A percentile compares a stretch with the other conserved stretches of the same genome.
Conservation (phyloP, 2,329 filamentous ascomycete genomes). For the Raffaelea albimanens region DNA sequence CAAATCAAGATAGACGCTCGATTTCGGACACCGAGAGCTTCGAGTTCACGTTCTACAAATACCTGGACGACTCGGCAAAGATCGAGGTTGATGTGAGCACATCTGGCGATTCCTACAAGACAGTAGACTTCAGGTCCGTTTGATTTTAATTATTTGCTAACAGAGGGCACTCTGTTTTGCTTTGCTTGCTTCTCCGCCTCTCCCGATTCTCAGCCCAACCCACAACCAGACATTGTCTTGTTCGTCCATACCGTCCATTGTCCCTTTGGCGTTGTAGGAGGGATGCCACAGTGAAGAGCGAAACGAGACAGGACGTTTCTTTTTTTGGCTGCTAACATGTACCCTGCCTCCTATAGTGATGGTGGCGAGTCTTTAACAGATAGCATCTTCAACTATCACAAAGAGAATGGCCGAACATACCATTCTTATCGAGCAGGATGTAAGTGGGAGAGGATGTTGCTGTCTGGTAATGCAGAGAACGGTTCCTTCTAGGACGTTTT, state of each 20-base stretch:
- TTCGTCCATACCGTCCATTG: background rate
- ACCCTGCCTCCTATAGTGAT: background rate
- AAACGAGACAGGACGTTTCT: background rate
- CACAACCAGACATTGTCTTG: background rate
- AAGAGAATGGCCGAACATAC: constrained; percentile 23
- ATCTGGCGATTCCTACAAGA: no score
- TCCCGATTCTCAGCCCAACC: background rate
- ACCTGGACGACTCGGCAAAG: constrained; percentile 13
- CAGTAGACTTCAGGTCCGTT: no score
- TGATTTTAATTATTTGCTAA: no score
- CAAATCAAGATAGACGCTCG: background rate
- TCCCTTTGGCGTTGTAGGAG: no score
- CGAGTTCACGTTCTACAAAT: constrained; percentile 19
- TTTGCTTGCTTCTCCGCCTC: no score
- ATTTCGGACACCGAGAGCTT: constrained; percentile 4
- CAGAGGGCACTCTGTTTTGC: no score
- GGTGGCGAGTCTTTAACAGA: constrained; percentile 20
- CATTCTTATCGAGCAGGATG: constrained; percentile 22
- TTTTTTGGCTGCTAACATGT: background rate
- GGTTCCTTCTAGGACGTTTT: no score
- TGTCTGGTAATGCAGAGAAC: no score
- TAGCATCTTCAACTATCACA: constrained; percentile 19
- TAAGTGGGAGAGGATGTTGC: no score
- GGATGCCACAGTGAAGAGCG: no score
- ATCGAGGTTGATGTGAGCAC: constrained; percentile 17